Evolutionary conservation across 169 alveolate species (phyloP).

Genomic region (Eimeria maxima): DNA sequence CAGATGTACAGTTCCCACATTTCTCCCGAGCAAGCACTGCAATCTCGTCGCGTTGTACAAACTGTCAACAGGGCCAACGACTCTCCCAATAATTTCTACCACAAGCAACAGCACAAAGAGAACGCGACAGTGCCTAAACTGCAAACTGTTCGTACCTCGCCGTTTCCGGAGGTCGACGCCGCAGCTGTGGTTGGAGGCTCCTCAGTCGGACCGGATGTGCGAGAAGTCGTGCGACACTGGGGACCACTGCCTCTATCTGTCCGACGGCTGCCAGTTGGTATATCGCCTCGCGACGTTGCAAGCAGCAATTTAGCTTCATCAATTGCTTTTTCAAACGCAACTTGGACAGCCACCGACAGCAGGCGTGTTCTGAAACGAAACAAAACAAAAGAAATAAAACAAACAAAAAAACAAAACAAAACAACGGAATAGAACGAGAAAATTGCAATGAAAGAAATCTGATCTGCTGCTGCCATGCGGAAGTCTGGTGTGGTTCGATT

Average conservation of each 20-base stretch:
- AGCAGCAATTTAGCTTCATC: constrained; percentile 59
- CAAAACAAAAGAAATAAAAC: too few relatives aligned
- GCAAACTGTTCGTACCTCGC: constrained; percentile 16
- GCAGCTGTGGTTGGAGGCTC: not conserved
- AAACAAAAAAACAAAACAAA: too few relatives aligned
- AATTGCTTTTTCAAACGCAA: constrained; percentile 64
- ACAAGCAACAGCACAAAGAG: not conserved
- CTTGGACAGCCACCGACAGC: constrained; percentile 73
- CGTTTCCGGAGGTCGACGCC: not conserved
- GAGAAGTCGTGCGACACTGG: not conserved
- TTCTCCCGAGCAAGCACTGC: not conserved
- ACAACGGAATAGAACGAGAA: too few relatives aligned
- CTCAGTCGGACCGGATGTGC: not conserved
- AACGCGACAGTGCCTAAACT: not conserved
- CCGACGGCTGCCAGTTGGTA: constrained; percentile 29
- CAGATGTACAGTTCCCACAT: not conserved
- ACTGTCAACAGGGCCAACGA: not conserved
- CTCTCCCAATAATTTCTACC: not conserved
- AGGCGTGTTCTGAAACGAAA: constrained; percentile 52
- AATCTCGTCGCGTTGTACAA: not conserved
- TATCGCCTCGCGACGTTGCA: constrained; percentile 56
- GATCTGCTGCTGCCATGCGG: not conserved
- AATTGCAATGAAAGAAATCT: not conserved
- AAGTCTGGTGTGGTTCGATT: not conserved
- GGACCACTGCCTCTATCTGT: constrained; percentile 34